Percentiles rank a stretch among this genome's conserved stretches.
Evolutionary conservation across 306 rosid genomes (phyloP).

Genomic region (Myrica gale): DNA sequence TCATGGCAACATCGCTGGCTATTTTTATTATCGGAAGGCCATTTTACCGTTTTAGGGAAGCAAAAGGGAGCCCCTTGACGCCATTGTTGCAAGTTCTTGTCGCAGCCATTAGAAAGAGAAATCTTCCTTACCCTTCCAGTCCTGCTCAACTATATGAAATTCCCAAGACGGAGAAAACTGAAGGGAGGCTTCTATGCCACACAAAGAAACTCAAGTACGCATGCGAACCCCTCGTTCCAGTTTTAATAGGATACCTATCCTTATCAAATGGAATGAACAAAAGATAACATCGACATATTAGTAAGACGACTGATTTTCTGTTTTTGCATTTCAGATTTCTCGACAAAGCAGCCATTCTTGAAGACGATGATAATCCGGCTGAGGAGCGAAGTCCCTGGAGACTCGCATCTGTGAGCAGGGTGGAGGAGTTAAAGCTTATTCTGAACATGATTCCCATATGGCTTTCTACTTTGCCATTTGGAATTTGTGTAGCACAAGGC

Average conservation of each 20-base stretch:
- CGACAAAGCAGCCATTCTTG: slow-evolving; percentile 83
- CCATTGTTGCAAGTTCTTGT: slow-evolving; percentile 87
- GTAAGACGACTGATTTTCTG: not conserved
- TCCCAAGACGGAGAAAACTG: slow-evolving; percentile 35
- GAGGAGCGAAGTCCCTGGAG: slow-evolving; percentile 66
- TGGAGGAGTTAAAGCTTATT: slow-evolving; percentile 86
- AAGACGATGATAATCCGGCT: slow-evolving; percentile 24
- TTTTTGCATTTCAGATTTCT: slow-evolving; percentile 53
- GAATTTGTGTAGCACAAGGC: slow-evolving; percentile 63
- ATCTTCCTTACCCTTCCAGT: slow-evolving; percentile 54
- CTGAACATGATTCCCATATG: slow-evolving; percentile 87
- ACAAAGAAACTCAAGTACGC: slow-evolving; percentile 76
- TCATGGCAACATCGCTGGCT: slow-evolving; percentile 68
- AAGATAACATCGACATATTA: not conserved
- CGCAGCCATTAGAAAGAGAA: slow-evolving; percentile 72
- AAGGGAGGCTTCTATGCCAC: slow-evolving; percentile 60
- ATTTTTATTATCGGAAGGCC: slow-evolving; percentile 69
- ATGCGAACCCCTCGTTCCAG: not conserved
- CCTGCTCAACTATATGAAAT: slow-evolving; percentile 57
- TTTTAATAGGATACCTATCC: not conserved
- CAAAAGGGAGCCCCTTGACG: slow-evolving; percentile 82
- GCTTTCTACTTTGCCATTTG: slow-evolving; percentile 72
- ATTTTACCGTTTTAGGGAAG: slow-evolving; percentile 58
- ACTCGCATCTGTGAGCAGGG: slow-evolving; percentile 62
- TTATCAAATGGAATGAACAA: not conserved